These are phyloP conservation scores for Passalora sequoiae DNA, from an alignment of 2,329 filamentous ascomycete species.

Conservation along the genomic window DNA sequence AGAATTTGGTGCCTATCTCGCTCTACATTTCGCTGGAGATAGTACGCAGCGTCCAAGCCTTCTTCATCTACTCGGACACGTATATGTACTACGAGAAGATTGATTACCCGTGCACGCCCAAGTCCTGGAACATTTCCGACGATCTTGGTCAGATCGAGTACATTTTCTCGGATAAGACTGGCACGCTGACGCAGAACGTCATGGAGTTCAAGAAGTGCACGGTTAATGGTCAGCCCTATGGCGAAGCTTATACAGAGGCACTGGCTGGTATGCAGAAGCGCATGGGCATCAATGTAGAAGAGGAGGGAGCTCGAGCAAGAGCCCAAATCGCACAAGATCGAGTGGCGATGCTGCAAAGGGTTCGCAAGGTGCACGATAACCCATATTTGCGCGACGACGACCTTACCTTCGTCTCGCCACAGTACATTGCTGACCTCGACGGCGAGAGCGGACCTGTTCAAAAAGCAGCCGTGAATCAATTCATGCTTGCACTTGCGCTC, in stretches of 20 bases:
- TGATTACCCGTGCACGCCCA: slow-evolving; percentile 91
- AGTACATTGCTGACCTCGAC: slow-evolving; percentile 77
- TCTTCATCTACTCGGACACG: slow-evolving; percentile 95
- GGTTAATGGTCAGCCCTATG: slow-evolving; percentile 92
- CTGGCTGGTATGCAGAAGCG: slow-evolving; percentile 94
- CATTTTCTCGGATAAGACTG: slow-evolving; percentile 95
- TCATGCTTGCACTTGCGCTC: slow-evolving; percentile 92
- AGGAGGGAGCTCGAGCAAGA: slow-evolving; percentile 66
- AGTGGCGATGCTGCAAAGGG: slow-evolving; percentile 62
- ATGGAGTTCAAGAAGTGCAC: slow-evolving; percentile 99
- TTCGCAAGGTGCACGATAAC: slow-evolving; percentile 78
- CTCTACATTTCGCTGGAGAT: slow-evolving; percentile 97
- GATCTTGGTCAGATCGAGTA: slow-evolving; percentile 98
- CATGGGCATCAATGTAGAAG: slow-evolving; percentile 78
- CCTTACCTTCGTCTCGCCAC: slow-evolving; percentile 84
- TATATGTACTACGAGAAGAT: slow-evolving; percentile 96
- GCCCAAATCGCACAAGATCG: slow-evolving; percentile 77
- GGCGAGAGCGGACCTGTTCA: slow-evolving; percentile 75
- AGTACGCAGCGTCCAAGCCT: slow-evolving; percentile 82
- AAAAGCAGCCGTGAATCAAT: slow-evolving; percentile 71
- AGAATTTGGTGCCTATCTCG: slow-evolving; percentile 97
- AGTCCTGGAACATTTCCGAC: slow-evolving; percentile 98
- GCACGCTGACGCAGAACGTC: slow-evolving; percentile 83
- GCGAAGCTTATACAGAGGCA: slow-evolving; percentile 95
- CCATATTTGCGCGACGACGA: slow-evolving; percentile 86